These are phyloP conservation scores for Hevea brasiliensis DNA, from an alignment of 345 rosid genomes.

Conservation along the genomic window DNA sequence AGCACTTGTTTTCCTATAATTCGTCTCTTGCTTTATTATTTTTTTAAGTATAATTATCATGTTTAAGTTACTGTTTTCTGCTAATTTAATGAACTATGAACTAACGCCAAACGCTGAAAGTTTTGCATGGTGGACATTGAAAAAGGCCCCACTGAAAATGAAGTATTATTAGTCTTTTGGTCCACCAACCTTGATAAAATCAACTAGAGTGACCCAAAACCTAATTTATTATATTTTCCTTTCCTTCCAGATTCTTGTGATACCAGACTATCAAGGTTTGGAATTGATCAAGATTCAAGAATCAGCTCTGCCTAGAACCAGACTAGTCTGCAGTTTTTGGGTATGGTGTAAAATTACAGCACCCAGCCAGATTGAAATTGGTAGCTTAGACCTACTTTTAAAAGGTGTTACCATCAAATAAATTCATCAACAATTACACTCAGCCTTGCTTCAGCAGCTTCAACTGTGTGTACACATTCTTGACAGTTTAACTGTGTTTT, in stretches of 20 bases:
- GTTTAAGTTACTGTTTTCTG: background rate
- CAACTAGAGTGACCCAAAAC: background rate
- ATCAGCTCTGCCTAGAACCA: background rate
- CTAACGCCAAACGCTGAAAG: background rate
- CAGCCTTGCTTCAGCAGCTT: too few species aligned
- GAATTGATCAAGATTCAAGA: background rate
- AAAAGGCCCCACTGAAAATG: constrained; percentile 21
- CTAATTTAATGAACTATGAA: too few species aligned
- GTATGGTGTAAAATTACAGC: background rate
- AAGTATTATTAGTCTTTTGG: background rate
- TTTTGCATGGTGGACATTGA: constrained; percentile 24
- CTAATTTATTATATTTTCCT: background rate
- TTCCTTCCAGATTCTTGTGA: background rate
- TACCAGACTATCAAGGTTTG: background rate
- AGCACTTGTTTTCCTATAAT: background rate
- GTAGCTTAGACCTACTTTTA: background rate
- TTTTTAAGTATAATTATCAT: background rate
- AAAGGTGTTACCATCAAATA: background rate
- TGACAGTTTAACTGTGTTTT: too few species aligned
- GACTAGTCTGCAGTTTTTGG: background rate
- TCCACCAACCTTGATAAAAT: constrained; percentile 4
- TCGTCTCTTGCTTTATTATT: background rate
- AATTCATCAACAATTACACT: background rate
- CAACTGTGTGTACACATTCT: too few species aligned
- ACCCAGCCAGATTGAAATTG: background rate